These are phyloP conservation scores for Naganishia antarctica DNA, from an alignment of 768 basidiomycete species.

Conservation along the genomic window DNA sequence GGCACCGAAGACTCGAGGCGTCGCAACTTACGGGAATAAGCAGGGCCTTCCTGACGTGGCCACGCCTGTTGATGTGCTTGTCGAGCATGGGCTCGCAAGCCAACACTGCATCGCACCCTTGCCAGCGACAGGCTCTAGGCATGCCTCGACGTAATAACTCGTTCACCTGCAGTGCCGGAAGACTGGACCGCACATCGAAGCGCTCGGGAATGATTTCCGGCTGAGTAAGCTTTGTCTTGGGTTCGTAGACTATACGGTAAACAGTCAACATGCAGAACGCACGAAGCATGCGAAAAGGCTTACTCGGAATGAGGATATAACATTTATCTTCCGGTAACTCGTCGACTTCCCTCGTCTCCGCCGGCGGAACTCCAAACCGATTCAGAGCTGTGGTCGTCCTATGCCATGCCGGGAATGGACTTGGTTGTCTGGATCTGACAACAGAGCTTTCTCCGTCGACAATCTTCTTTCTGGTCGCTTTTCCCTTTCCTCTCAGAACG, in stretches of 20 bases:
- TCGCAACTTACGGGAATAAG: neutral
- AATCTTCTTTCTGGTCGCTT: constrained; percentile 13
- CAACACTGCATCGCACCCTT: neutral
- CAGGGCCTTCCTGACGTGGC: constrained; percentile 13
- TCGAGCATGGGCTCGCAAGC: constrained; percentile 12
- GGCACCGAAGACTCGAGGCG: neutral
- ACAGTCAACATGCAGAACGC: neutral
- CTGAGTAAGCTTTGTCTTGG: neutral
- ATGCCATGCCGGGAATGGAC: constrained; percentile 21
- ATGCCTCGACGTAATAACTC: neutral
- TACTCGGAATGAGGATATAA: constrained; percentile 8
- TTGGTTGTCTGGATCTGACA: neutral
- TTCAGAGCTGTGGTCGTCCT: constrained; percentile 1
- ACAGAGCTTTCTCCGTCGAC: neutral
- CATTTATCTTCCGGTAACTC: constrained; percentile 8
- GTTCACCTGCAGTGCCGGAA: constrained; percentile 12
- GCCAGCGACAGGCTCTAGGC: neutral
- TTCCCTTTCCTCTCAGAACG: neutral
- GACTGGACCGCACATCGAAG: constrained; percentile 1
- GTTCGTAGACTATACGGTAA: neutral
- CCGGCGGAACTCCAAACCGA: neutral
- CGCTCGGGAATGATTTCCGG: constrained; percentile 15
- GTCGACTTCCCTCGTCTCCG: constrained; percentile 5
- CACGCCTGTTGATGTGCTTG: constrained; percentile 7
- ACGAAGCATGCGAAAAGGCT: neutral